Evolutionary conservation across 768 basidiomycete genomes (phyloP).

Genomic region (Lactifluus rugatus): DNA sequence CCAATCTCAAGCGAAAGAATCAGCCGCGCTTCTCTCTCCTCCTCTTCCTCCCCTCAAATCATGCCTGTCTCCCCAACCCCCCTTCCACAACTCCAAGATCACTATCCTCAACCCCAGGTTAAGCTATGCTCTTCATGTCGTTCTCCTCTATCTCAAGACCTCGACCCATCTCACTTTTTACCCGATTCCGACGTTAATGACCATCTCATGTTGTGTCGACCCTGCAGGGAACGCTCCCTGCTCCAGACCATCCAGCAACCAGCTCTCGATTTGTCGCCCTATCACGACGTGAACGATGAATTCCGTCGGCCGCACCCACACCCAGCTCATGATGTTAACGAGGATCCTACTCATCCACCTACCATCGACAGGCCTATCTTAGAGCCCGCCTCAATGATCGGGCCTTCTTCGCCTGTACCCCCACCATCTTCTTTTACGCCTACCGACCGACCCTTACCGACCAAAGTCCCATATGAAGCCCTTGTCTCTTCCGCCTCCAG

Average conservation of each 20-base stretch:
- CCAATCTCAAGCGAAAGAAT: background rate
- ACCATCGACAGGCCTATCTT: background rate
- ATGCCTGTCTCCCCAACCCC: constrained; percentile 11
- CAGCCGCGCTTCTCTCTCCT: background rate
- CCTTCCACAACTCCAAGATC: constrained; percentile 13
- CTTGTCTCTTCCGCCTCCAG: constrained; percentile 29
- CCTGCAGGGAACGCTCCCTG: constrained; percentile 13
- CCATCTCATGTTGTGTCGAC: constrained; percentile 14
- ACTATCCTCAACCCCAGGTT: constrained; percentile 10
- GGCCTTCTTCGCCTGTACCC: background rate
- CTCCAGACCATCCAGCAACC: constrained; percentile 10
- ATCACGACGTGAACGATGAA: background rate
- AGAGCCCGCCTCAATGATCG: background rate
- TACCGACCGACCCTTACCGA: constrained; percentile 4
- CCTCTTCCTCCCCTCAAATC: background rate
- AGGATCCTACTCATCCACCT: background rate
- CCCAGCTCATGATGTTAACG: constrained; percentile 5
- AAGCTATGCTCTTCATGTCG: constrained; percentile 18
- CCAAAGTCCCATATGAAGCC: constrained; percentile 1
- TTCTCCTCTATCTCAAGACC: constrained; percentile 17
- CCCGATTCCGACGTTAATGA: constrained; percentile 14
- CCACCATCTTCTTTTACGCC: background rate
- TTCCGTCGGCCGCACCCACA: background rate
- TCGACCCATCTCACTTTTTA: constrained; percentile 12
- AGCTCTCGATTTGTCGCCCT: background rate